A percentile compares a stretch with the other conserved stretches of the same genome.
Conservation (phyloP, 768 basidiomycete species). For the Mycena sanguinolenta region DNA sequence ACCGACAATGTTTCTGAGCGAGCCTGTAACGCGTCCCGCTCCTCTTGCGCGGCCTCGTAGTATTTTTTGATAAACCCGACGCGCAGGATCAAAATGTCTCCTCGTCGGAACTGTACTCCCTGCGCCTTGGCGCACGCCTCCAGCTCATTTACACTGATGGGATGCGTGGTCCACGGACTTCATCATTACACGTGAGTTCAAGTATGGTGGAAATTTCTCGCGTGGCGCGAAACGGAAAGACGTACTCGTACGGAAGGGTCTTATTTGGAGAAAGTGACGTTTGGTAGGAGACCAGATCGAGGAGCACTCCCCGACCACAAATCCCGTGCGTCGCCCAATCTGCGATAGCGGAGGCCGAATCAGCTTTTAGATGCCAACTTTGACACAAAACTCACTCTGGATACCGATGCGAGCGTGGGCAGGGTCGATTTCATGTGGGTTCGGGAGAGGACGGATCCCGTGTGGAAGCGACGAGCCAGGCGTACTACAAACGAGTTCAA, state of each 20-base stretch:
- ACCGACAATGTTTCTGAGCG: conserved; percentile 69
- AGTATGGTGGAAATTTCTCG: too few relatives aligned
- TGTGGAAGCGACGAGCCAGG: conserved; percentile 54
- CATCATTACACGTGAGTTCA: not conserved
- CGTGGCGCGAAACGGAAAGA: not conserved
- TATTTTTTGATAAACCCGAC: conserved; percentile 76
- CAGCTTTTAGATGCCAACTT: conserved; percentile 18
- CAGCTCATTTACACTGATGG: conserved; percentile 66
- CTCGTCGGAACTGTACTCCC: conserved; percentile 69
- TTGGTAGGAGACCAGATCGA: conserved; percentile 72
- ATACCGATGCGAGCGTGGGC: conserved; percentile 68
- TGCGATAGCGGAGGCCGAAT: conserved; percentile 39
- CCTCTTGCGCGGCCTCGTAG: conserved; percentile 55
- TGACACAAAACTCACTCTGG: conserved; percentile 65
- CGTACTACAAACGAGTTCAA: conserved; percentile 49
- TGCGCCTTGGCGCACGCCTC: conserved; percentile 70
- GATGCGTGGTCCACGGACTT: conserved; percentile 69
- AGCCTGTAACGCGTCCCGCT: conserved; percentile 56
- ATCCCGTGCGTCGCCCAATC: conserved; percentile 82
- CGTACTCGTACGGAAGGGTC: conserved; percentile 64
- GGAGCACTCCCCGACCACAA: conserved; percentile 75
- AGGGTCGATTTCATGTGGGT: conserved; percentile 64
- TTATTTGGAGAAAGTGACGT: conserved; percentile 49
- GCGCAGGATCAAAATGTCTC: conserved; percentile 72
- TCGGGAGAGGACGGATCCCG: conserved; percentile 61